These are phyloP conservation scores for Beauveria asiatica DNA, from an alignment of 2,329 filamentous ascomycete species.

Conservation along the genomic window DNA sequence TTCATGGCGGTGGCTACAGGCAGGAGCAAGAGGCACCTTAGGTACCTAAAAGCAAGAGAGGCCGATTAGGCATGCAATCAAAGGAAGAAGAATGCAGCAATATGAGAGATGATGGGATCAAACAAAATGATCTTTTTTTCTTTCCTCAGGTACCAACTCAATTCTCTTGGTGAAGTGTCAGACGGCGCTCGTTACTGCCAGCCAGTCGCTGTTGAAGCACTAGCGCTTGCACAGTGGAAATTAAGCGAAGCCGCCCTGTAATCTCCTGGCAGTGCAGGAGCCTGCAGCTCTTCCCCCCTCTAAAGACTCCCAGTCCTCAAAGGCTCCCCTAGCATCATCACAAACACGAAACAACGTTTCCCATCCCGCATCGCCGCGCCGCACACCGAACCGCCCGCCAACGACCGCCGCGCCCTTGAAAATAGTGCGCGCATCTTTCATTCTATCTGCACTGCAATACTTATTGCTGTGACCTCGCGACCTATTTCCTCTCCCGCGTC, in stretches of 20 bases:
- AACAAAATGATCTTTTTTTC: too few relatives aligned
- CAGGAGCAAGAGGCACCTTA: background rate
- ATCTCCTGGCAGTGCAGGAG: conserved; percentile 5
- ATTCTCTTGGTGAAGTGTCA: background rate
- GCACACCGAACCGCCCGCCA: background rate
- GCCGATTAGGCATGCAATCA: too few relatives aligned
- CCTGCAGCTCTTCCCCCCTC: background rate
- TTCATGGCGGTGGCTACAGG: background rate
- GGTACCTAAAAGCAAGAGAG: too few relatives aligned
- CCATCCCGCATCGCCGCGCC: background rate
- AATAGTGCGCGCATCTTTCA: background rate
- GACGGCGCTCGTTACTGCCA: background rate
- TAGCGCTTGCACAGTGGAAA: conserved; percentile 8
- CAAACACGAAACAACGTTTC: conserved; percentile 9
- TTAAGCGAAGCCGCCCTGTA: conserved; percentile 8
- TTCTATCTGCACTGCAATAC: background rate
- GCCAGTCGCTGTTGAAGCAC: background rate
- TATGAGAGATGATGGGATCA: too few relatives aligned
- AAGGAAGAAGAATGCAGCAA: too few relatives aligned
- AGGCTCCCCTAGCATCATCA: conserved; percentile 11
- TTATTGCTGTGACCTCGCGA: background rate
- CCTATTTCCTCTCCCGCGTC: background rate
- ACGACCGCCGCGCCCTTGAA: background rate
- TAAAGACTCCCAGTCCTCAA: background rate
- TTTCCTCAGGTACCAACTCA: too few relatives aligned